phyloP scores from a whole-genome alignment of 2,329 filamentous ascomycete species.

The Rosellinia necatrix region DNA sequence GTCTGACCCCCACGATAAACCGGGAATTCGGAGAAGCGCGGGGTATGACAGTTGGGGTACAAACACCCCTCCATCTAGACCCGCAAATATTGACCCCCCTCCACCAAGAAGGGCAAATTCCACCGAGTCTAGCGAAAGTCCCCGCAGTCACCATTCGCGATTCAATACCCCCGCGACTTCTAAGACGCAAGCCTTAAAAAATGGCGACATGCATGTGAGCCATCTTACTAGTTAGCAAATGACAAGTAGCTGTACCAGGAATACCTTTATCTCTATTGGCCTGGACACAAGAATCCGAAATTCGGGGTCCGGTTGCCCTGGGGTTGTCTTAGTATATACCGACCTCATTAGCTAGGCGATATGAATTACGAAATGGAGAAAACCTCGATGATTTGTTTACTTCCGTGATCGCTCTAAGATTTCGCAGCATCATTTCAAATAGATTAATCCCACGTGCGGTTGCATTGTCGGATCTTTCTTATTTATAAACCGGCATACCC shows the following conservation, averaged over 20 bases:
- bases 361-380: no score
- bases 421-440: no score
- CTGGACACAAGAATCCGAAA: background rate
- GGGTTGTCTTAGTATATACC: no score
- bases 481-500: background rate
- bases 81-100: conserved; percentile 6
- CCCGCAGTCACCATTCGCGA: background rate
- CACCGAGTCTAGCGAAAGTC: conserved; percentile 32
- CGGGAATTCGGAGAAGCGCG: conserved; percentile 14
- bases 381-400: no score
- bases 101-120: conserved; percentile 31
- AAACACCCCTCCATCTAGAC: conserved; percentile 1
- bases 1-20: background rate
- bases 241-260: background rate
- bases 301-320: background rate
- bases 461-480: no score
- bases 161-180: conserved; percentile 13
- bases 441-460: no score
- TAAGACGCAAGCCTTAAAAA: background rate
- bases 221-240: no score
- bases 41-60: conserved; percentile 13
- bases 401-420: no score
- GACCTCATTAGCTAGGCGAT: no score
- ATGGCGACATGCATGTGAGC: no score
- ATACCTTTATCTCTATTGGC: background rate